A percentile compares a stretch with the other conserved stretches of the same genome.
phyloP scores from a whole-genome alignment of 345 rosid genomes.

The Eucalyptus virginea region DNA sequence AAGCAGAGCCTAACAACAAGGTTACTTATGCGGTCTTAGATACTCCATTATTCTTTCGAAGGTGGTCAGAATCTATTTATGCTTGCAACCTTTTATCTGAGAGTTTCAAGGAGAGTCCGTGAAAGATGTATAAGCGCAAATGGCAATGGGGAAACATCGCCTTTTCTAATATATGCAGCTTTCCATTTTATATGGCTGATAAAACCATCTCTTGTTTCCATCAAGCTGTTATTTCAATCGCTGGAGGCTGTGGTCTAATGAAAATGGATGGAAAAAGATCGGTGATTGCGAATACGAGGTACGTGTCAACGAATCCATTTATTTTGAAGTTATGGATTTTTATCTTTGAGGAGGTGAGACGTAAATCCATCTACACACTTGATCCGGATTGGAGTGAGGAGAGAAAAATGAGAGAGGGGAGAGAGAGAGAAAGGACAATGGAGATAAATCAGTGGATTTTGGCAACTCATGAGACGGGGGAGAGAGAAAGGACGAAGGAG shows the following conservation, averaged over 20 bases:
- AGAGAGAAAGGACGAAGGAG: neutral
- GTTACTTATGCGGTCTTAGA: neutral
- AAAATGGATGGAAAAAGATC: neutral
- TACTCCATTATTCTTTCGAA: neutral
- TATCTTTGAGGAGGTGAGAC: neutral
- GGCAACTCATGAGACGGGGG: too few species aligned
- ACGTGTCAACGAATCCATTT: neutral
- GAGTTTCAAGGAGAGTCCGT: rapidly evolving
- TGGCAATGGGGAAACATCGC: rapidly evolving
- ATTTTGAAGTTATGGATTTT: neutral
- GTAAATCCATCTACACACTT: rapidly evolving
- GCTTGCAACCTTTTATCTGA: neutral
- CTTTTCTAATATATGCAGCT: neutral
- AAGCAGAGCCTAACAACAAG: neutral
- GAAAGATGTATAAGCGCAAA: neutral
- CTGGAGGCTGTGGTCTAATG: neutral
- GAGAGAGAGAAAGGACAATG: rapidly evolving
- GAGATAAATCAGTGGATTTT: rapidly evolving
- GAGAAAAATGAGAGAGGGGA: rapidly evolving
- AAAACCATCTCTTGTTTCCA: neutral
- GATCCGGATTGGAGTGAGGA: rapidly evolving
- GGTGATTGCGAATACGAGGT: neutral
- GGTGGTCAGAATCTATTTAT: neutral
- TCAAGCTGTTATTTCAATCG: neutral
- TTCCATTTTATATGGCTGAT: neutral